A percentile compares a stretch with the other conserved stretches of the same genome.
These are phyloP conservation scores for Cymodocea nodosa DNA, from an alignment of 116 monocot genomes.

Conservation along the genomic window DNA sequence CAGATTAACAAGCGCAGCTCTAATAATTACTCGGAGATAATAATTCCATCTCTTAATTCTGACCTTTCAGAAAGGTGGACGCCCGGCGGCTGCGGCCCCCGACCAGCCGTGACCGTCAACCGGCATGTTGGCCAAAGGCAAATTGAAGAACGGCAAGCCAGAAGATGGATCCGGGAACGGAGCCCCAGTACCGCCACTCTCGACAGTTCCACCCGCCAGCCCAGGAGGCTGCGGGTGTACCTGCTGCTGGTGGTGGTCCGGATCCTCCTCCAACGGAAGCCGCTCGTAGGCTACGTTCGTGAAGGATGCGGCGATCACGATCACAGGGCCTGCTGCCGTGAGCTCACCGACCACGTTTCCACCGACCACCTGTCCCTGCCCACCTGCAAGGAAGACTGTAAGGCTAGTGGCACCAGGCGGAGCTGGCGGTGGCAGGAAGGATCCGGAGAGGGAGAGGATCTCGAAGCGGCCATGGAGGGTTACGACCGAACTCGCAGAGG, in stretches of 20 bases:
- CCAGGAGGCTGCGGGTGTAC: slow-evolving; percentile 8
- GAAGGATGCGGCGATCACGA: slow-evolving; percentile 79
- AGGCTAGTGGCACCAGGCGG: slow-evolving; percentile 88
- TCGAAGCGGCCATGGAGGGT: slow-evolving; percentile 83
- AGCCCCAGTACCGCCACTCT: slow-evolving; percentile 13
- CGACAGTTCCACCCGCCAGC: slow-evolving; percentile 8
- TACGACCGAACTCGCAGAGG: slow-evolving; percentile 51
- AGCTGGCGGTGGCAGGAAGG: slow-evolving; percentile 87
- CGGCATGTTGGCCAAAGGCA: slow-evolving; percentile 46
- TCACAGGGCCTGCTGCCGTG: slow-evolving; percentile 70
- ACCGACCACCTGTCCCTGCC: slow-evolving; percentile 91
- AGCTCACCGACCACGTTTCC: slow-evolving; percentile 75
- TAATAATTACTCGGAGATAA: too few species aligned
- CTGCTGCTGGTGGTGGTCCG: slow-evolving; percentile 35
- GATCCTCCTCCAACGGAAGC: slow-evolving; percentile 66
- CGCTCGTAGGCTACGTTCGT: slow-evolving; percentile 93
- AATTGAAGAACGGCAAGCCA: slow-evolving; percentile 56
- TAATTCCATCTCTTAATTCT: too few species aligned
- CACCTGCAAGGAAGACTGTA: slow-evolving; percentile 69
- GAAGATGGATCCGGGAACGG: slow-evolving; percentile 22
- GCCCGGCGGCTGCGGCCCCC: too few species aligned
- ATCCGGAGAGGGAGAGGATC: slow-evolving; percentile 85
- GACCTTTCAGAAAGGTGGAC: too few species aligned
- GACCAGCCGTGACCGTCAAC: slow-evolving; percentile 7
- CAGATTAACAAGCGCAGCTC: too few species aligned